Conservation (phyloP, 2,329 filamentous ascomycete genomes). For the Harringtonia lauricola region DNA sequence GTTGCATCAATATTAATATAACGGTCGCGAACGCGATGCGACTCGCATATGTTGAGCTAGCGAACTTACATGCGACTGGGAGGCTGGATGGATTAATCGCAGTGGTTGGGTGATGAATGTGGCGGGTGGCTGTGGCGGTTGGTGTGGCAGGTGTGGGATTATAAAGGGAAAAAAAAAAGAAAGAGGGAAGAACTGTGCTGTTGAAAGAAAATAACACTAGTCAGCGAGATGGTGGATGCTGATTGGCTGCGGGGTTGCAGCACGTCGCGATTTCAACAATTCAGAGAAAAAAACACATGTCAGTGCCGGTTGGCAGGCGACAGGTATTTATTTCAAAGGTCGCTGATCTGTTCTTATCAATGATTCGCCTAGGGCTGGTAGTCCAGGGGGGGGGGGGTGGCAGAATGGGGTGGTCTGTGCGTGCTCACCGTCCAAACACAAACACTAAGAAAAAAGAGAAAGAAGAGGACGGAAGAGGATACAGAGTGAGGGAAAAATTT, state of each 20-base stretch:
- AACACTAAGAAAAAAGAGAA: conserved; percentile 2
- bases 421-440: conserved; percentile 1
- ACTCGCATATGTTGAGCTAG: no score
- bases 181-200: conserved; percentile 14
- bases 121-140: conserved; percentile 5
- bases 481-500: conserved; percentile 3
- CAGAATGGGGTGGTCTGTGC: conserved; percentile 5
- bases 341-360: conserved; percentile 19
- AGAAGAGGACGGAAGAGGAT: conserved; percentile 4
- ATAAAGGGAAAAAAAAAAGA: conserved; percentile 14
- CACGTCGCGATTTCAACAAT: conserved; percentile 16
- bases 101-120: conserved; percentile 5
- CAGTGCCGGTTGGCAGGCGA: conserved; percentile 21
- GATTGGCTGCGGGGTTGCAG: conserved; percentile 10
- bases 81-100: background rate
- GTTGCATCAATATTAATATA: no score
- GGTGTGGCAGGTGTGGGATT: conserved; percentile 5
- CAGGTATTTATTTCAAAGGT: conserved; percentile 25
- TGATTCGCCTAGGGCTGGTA: conserved; percentile 14
- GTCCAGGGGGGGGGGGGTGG: background rate
- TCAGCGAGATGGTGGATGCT: conserved; percentile 4
- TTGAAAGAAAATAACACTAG: conserved; percentile 1
- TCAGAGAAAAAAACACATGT: conserved; percentile 20
- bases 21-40: no score
- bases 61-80: background rate